Conservation (phyloP, 2,329 filamentous ascomycete species). For the Furcasterigmium sp. region DNA sequence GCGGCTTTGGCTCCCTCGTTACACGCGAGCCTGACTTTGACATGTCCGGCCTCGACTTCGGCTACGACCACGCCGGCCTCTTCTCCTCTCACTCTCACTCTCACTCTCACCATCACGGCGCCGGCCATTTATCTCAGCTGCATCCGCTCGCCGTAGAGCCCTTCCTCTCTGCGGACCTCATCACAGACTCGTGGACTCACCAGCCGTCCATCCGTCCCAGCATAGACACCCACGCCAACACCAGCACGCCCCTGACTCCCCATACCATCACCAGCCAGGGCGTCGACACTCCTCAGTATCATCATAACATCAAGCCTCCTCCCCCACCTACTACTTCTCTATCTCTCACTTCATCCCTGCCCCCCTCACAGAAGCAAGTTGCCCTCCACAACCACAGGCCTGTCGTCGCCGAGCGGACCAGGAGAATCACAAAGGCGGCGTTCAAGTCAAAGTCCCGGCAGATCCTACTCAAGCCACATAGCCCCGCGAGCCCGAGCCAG, state of each 20-base stretch:
- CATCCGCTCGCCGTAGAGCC: slow-evolving; percentile 6
- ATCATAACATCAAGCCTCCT: too few species aligned
- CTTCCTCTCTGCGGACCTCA: slow-evolving; percentile 8
- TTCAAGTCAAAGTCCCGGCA: slow-evolving; percentile 18
- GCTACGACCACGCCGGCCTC: slow-evolving; percentile 26
- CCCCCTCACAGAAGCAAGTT: neutral
- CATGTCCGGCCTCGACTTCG: slow-evolving; percentile 27
- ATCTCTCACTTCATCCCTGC: too few species aligned
- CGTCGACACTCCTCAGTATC: too few species aligned
- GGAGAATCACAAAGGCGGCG: neutral
- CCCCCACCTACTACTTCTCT: too few species aligned
- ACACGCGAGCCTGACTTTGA: slow-evolving; percentile 18
- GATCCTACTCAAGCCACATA: slow-evolving; percentile 20
- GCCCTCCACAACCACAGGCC: neutral
- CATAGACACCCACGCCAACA: too few species aligned
- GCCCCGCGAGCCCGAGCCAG: slow-evolving; percentile 7
- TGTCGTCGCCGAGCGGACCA: neutral
- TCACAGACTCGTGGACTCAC: slow-evolving; percentile 8
- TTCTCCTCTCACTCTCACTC: slow-evolving; percentile 11
- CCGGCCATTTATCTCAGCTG: slow-evolving; percentile 22
- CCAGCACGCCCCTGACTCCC: too few species aligned
- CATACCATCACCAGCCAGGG: too few species aligned
- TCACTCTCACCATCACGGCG: neutral
- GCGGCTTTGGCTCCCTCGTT: neutral
- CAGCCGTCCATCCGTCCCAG: neutral